Conservation (phyloP, 345 rosid genomes). For the Syzygium aromaticum region DNA sequence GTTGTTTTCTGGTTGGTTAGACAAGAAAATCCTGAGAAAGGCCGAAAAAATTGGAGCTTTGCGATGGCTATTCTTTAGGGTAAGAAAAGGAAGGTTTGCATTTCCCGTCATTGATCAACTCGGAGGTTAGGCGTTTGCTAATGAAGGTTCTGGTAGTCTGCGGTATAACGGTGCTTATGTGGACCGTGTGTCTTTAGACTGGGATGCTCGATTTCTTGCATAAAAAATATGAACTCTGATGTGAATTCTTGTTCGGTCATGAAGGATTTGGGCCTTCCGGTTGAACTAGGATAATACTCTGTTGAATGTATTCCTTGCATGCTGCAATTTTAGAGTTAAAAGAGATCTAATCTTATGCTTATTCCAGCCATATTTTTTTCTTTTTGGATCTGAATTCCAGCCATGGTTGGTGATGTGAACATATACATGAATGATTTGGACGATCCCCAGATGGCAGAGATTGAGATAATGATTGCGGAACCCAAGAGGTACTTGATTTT, state of each 20-base stretch:
- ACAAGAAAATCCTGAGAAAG: background rate
- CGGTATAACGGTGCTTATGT: background rate
- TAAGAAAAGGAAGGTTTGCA: background rate
- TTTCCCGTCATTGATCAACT: background rate
- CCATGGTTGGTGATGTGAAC: constrained; percentile 92
- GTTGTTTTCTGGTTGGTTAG: background rate
- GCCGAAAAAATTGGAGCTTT: background rate
- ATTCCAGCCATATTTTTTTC: constrained; percentile 34
- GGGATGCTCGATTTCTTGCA: background rate
- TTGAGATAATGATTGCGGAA: constrained; percentile 95
- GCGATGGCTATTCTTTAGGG: background rate
- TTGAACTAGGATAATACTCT: background rate
- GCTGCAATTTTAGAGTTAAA: background rate
- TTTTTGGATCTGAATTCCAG: constrained; percentile 21
- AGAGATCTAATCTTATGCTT: background rate
- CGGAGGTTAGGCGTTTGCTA: background rate
- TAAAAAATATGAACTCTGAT: background rate
- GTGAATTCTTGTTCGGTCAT: background rate
- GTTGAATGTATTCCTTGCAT: background rate
- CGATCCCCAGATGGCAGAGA: constrained; percentile 64
- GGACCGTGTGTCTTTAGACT: background rate
- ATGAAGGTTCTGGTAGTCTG: background rate
- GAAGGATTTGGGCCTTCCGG: background rate
- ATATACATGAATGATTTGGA: constrained; percentile 92
- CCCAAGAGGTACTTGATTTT: constrained; percentile 45